Base-by-base conservation (phyloP, 164 flowering plant genomes). In the Piper longum region DNA sequence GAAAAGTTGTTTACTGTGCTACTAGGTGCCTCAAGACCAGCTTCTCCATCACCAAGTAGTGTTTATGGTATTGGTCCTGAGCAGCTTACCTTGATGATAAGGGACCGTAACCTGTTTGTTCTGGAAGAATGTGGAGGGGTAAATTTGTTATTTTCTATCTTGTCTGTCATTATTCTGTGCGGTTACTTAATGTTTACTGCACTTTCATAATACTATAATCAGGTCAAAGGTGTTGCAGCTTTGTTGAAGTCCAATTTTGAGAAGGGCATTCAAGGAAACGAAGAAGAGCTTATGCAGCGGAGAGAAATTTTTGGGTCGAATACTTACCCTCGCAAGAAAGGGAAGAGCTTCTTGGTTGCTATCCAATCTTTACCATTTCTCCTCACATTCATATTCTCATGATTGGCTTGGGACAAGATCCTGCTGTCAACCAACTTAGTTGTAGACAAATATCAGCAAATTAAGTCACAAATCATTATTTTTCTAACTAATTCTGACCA, bases 281-380 rank as follows among this genome's bases (percentile, higher is more conserved):
- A 91, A 61, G 72, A 61, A 26, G 96, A 91, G 56, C 39, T 88
- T 17, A 56, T 75, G 18, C 75, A 72, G 18, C 70, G 97, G n/a
- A 87, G 68, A 74, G 77, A 74, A 68, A 76, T 75, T 62, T 95
- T 81, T 80, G 99, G 99, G 14, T 77, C 92, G 62, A 95, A 95
- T 70, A 88, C 88, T 16, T 95, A 95, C 74, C 97, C 99, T 60
- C 79, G 74, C n/a, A 91, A 95, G 65, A 84, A 88, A 68, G 89
- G 88, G 41, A 78, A 89, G 60, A 86, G 85, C 66, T 95, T 95
- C 61, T 87, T 79, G 89, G 99, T 61, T 44, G 44, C 58, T 62
- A 1, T 16, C 57, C 52, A 48, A 2, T 8, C 12, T 48, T 5
- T 48, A 14, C 52, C 52, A 48, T 48, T 2, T 14, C 3, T 48